Evolutionary conservation across 1,284 basidiomycete genomes (phyloP).

Genomic region (Tranzscheliella williamsii): DNA sequence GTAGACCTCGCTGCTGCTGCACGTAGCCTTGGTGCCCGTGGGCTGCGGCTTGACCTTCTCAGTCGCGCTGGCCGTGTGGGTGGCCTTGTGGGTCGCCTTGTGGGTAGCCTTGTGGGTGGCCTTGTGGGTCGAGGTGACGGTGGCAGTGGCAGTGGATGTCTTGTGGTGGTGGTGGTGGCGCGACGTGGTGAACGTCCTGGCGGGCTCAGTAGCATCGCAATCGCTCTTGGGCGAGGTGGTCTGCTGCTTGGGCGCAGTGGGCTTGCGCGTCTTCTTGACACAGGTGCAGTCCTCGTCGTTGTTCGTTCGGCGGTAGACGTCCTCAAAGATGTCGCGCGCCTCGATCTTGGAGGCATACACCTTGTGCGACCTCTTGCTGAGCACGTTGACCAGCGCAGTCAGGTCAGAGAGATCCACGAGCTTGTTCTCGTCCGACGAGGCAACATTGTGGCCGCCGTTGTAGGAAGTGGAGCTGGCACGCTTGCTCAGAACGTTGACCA

Average conservation of each 20-base stretch:
- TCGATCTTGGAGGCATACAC: constrained; percentile 18
- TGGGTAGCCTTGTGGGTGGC: not conserved
- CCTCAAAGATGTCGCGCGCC: constrained; percentile 28
- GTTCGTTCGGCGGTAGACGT: constrained; percentile 31
- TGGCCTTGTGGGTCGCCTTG: no score
- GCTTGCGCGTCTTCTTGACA: constrained; percentile 33
- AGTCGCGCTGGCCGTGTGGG: not conserved
- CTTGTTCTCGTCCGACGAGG: constrained; percentile 38
- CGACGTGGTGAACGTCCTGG: not conserved
- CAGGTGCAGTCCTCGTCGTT: constrained; percentile 39
- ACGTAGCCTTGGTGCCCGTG: not conserved
- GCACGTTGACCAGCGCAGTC: constrained; percentile 29
- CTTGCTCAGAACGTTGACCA: constrained; percentile 24
- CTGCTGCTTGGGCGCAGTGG: constrained; percentile 9
- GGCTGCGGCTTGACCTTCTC: no score
- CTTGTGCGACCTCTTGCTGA: constrained; percentile 25
- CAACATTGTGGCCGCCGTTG: constrained; percentile 34
- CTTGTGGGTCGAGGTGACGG: not conserved
- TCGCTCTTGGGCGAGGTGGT: not conserved
- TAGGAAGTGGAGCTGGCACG: constrained; percentile 11
- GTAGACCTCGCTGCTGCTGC: constrained; percentile 19
- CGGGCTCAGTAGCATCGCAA: no score
- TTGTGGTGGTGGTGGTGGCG: not conserved
- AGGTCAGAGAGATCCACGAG: constrained; percentile 27
- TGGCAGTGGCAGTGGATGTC: not conserved